Percentiles rank a stretch among this genome's conserved stretches.
Evolutionary conservation across 495 filamentous ascomycete species (phyloP).

Genomic region (Aspergillus conjunctus): DNA sequence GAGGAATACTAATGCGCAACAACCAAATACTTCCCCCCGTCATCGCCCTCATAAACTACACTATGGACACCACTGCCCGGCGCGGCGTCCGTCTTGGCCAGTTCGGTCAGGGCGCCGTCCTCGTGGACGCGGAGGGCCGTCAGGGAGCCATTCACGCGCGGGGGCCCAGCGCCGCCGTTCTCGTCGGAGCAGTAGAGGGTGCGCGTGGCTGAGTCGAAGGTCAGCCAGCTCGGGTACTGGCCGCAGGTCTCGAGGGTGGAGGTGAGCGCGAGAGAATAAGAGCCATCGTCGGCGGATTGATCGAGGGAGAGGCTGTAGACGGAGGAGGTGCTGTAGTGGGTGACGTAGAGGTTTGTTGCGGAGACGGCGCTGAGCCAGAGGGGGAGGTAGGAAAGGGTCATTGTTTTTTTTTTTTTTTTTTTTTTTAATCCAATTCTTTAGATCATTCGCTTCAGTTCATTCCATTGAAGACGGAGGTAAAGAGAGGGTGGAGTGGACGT

Average conservation of each 20-base stretch:
- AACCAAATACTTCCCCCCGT: constrained; percentile 39
- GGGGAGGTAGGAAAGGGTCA: not conserved
- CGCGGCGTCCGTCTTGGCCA: constrained; percentile 30
- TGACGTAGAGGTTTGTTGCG: constrained; percentile 51
- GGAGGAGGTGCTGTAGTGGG: constrained; percentile 58
- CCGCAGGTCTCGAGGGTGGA: constrained; percentile 49
- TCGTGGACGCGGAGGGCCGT: constrained; percentile 26
- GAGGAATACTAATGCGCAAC: constrained; percentile 49
- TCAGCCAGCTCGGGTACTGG: constrained; percentile 61
- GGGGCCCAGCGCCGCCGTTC: constrained; percentile 23
- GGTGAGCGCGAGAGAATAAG: constrained; percentile 40
- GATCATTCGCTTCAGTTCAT: not conserved
- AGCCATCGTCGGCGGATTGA: constrained; percentile 24
- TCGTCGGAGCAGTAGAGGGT: constrained; percentile 66
- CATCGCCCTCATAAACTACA: constrained; percentile 36
- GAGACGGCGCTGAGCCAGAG: constrained; percentile 1
- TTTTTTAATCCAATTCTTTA: too few species aligned
- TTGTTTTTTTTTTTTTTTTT: too few species aligned
- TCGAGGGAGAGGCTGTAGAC: constrained; percentile 57
- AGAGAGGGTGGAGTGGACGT: too few species aligned
- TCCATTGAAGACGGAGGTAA: too few species aligned
- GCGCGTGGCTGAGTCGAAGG: constrained; percentile 52
- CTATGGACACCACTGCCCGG: constrained; percentile 44
- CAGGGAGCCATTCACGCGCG: constrained; percentile 33
- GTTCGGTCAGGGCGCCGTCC: constrained; percentile 32